Evolutionary conservation across 371 early-diverging fungal species (phyloP).

Genomic region (Mortierella sp.): DNA sequence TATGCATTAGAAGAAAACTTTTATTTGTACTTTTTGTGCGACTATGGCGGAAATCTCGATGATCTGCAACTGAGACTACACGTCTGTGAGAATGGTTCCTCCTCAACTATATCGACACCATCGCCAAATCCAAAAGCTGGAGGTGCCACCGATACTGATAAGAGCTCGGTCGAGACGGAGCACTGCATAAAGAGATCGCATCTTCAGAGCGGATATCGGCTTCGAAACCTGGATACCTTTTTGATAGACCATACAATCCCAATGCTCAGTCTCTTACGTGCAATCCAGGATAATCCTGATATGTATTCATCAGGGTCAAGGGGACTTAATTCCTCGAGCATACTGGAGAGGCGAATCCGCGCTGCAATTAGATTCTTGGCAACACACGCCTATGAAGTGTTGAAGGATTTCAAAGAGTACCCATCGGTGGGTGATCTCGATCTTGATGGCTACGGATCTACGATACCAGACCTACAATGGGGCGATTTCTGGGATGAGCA

Average conservation of each 20-base stretch:
- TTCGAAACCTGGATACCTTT: constrained; percentile 19
- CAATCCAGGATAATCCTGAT: constrained; percentile 17
- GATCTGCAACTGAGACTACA: constrained; percentile 12
- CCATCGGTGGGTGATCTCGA: constrained; percentile 26
- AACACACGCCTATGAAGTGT: constrained; percentile 1
- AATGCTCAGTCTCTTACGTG: constrained; percentile 33
- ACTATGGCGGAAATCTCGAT: constrained; percentile 18
- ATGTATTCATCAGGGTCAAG: not conserved
- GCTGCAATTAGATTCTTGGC: constrained; percentile 29
- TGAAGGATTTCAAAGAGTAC: constrained; percentile 14
- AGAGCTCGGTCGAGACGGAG: not conserved
- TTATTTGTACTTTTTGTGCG: constrained; percentile 33
- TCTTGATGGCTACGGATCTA: constrained; percentile 28
- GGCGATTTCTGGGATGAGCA: constrained; percentile 11
- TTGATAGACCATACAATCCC: constrained; percentile 8
- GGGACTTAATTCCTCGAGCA: not conserved
- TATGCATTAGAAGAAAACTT: not conserved
- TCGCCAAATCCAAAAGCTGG: not conserved
- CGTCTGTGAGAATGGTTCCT: constrained; percentile 6
- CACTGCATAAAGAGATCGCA: not conserved
- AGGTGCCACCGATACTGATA: not conserved
- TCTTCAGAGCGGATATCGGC: constrained; percentile 1
- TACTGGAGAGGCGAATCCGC: constrained; percentile 10
- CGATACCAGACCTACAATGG: not conserved
- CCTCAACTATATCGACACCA: not conserved